Evolutionary conservation across 1,284 basidiomycete species (phyloP).

Genomic region (Cryptococcus jaspeensis): DNA sequence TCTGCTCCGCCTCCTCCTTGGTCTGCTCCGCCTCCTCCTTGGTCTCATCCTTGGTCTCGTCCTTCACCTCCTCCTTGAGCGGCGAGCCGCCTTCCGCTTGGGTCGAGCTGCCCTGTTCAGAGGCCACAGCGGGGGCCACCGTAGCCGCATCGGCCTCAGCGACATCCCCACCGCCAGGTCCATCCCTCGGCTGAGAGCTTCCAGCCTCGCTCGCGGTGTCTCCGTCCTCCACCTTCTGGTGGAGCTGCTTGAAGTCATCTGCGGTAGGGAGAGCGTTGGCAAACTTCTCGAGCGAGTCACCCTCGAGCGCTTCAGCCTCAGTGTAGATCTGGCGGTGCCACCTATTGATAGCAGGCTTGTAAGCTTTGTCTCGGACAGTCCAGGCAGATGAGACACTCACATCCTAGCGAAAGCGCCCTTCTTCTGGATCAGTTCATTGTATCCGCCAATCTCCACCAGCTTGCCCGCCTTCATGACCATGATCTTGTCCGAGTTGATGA

Average conservation of each 20-base stretch:
- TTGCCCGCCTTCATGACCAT: constrained; percentile 82
- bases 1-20: neutral
- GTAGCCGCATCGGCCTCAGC: neutral
- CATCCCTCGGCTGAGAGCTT: neutral
- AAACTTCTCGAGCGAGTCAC: constrained; percentile 21
- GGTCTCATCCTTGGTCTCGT: neutral
- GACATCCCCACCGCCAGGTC: neutral
- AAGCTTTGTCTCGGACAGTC: neutral
- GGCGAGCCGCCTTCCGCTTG: too few relatives aligned
- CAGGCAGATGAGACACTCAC: constrained; percentile 19
- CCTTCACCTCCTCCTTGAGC: too few relatives aligned
- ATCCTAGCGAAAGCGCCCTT: constrained; percentile 51
- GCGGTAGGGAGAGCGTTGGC: constrained; percentile 8
- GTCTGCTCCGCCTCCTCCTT: neutral
- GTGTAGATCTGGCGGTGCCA: constrained; percentile 50
- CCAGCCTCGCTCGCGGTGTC: neutral
- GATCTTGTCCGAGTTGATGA: constrained; percentile 66
- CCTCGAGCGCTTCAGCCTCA: constrained; percentile 41
- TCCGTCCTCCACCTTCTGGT: neutral
- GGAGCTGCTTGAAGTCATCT: constrained; percentile 7
- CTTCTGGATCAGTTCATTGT: constrained; percentile 70
- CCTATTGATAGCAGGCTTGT: constrained; percentile 15
- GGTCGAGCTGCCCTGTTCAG: neutral
- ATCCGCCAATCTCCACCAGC: constrained; percentile 83
- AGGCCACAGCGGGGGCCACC: neutral